phyloP scores from a whole-genome alignment of 1,284 basidiomycete species.

The Amylostereum chailletii region DNA sequence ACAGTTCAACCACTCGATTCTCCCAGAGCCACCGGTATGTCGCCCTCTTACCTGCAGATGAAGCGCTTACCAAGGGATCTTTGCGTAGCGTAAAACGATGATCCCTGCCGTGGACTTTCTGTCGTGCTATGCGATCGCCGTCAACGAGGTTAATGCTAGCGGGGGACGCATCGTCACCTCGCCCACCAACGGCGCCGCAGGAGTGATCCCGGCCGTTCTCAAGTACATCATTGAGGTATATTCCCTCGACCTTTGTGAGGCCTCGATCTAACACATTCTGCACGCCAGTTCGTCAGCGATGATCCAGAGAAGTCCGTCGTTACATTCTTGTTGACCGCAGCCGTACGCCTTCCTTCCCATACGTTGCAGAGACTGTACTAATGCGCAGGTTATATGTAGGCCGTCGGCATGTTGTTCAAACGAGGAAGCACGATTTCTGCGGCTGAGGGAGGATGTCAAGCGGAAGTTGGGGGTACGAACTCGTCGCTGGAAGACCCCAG shows the following conservation, averaged over 20 bases:
- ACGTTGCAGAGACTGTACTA: constrained; percentile 1
- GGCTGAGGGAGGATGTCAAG: constrained; percentile 88
- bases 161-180: constrained; percentile 93
- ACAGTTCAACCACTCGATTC: constrained; percentile 73
- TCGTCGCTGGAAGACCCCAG: background rate
- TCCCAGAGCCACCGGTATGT: constrained; percentile 75
- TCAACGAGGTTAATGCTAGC: constrained; percentile 86
- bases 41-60: background rate
- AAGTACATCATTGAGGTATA: constrained; percentile 80
- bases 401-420: constrained; percentile 96
- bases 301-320: constrained; percentile 81
- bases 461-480: constrained; percentile 68
- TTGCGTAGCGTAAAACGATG: constrained; percentile 61
- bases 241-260: background rate
- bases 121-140: constrained; percentile 87
- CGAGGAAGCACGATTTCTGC: constrained; percentile 94
- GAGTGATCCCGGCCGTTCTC: constrained; percentile 86
- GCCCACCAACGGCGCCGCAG: constrained; percentile 84
- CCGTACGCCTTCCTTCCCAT: constrained; percentile 34
- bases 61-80: background rate
- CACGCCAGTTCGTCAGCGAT: constrained; percentile 70
- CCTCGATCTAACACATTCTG: background rate
- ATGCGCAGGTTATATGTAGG: constrained; percentile 39
- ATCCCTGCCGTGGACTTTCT: constrained; percentile 94
- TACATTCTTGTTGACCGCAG: constrained; percentile 81